Evolutionary conservation across 371 early-diverging fungal genomes (phyloP), one percentile per base, ranked within the genome.

Genomic region (Mortierella sp.): DNA sequence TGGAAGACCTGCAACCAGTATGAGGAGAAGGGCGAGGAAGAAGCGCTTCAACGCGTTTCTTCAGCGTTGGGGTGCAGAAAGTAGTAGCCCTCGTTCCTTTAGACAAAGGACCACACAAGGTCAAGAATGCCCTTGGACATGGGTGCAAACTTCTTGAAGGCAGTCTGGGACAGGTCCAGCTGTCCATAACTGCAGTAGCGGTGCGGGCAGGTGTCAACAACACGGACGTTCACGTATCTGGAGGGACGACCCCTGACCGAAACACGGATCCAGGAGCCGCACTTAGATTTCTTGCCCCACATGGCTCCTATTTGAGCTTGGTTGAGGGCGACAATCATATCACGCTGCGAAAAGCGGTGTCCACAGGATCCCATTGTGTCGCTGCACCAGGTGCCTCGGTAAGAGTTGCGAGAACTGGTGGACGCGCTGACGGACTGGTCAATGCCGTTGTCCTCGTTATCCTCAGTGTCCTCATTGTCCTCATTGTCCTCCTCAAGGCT

Each of bases 351-450:
- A 63, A 76, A 70, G 4, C 45, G 51, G 13, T 53, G 19, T 2
- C 70, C 70, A 18, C 78, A 76, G 31, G 70, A 69, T 18, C 78
- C 78, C 14, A 41, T 58, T 16, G 62, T 76, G 48, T 70, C 70
- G 47, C 70, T 66, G 60, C 69, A 76, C 70, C 78, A 76, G 52
- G 78, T 76, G 7, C 66, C 70, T n/a, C 70, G 70, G 28, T 67
- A 66, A 26, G 42, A 51, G 52, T 38, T 54, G 38, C 34, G 34
- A 34, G 34, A 34, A 10, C 10, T 34, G 10, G 7, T 34, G 27
- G 43, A 8, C n/a, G 21, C 7, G 21, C 27, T 28, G 10, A n/a
- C 3, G 13, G 16, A 10, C 14, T 39, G 39, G 12, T 50, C 43
- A 27, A 34, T 48, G 42, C 23, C 54, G 49, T 16, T 12, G n/a